Conservation (phyloP, 108 stramenopile genomes). For the Cyclotella sp. region DNA sequence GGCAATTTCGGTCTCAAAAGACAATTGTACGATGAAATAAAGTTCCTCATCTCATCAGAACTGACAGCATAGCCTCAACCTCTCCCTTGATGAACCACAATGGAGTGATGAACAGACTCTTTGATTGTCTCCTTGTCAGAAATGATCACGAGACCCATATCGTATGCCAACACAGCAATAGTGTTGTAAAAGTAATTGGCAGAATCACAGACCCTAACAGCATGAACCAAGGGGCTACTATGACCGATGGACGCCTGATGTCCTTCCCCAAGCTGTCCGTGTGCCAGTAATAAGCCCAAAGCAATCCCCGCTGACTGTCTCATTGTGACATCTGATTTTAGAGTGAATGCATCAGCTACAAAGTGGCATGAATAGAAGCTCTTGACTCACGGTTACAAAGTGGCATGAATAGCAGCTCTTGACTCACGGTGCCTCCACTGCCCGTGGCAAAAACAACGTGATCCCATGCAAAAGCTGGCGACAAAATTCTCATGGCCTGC, state of each 20-base stretch:
- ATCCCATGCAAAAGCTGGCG: slow-evolving; percentile 56
- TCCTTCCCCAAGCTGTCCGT: slow-evolving; percentile 29
- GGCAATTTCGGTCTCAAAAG: slow-evolving; percentile 78
- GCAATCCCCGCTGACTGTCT: slow-evolving; percentile 70
- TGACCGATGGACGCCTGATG: slow-evolving; percentile 12
- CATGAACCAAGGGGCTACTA: slow-evolving; percentile 68
- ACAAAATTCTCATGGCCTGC: slow-evolving; percentile 16
- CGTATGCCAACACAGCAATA: slow-evolving; percentile 63
- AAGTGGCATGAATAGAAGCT: background rate
- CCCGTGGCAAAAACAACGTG: slow-evolving; percentile 93
- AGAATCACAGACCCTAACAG: slow-evolving; percentile 87
- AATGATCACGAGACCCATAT: slow-evolving; percentile 69
- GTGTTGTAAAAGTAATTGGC: slow-evolving; percentile 87
- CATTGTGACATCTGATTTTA: background rate
- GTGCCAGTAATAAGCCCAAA: slow-evolving; percentile 70
- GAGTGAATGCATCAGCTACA: background rate
- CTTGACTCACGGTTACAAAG: slow-evolving; percentile 45
- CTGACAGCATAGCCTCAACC: slow-evolving; percentile 81
- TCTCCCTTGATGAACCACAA: slow-evolving; percentile 80
- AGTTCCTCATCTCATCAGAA: slow-evolving; percentile 85
- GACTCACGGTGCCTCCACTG: slow-evolving; percentile 79
- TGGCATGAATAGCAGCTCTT: background rate
- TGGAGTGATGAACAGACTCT: slow-evolving; percentile 57
- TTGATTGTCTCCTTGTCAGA: slow-evolving; percentile 50
- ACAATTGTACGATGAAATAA: slow-evolving; percentile 70